phyloP scores from a whole-genome alignment of 2,329 filamentous ascomycete genomes.

The Penicillium sp. region DNA sequence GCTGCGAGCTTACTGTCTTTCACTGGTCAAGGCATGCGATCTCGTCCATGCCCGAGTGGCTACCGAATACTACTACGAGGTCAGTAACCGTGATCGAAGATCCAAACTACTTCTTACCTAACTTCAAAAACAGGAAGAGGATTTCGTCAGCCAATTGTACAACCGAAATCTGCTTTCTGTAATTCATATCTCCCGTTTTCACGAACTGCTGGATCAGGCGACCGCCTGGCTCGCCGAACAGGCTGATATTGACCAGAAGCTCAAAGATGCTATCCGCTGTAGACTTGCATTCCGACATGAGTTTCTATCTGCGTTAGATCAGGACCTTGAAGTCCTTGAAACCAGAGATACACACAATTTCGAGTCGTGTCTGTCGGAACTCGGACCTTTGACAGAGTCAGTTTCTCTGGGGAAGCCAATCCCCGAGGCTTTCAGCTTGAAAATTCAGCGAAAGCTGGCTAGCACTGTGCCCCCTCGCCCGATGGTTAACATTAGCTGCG shows the following conservation, averaged over 20 bases:
- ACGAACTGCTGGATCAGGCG: slow-evolving; percentile 57
- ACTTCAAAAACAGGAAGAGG: slow-evolving; percentile 72
- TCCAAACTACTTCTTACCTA: slow-evolving; percentile 14
- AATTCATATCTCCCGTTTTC: slow-evolving; percentile 60
- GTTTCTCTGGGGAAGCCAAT: slow-evolving; percentile 65
- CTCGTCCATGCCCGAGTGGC: slow-evolving; percentile 76
- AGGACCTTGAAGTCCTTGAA: slow-evolving; percentile 35
- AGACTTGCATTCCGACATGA: slow-evolving; percentile 67
- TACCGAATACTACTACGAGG: slow-evolving; percentile 88
- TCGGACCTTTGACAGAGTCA: slow-evolving; percentile 61
- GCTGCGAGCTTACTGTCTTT: slow-evolving; percentile 82
- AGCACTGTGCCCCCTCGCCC: slow-evolving; percentile 92
- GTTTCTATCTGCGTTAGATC: slow-evolving; percentile 44
- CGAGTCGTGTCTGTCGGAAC: slow-evolving; percentile 38
- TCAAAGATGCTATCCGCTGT: slow-evolving; percentile 59
- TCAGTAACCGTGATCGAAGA: slow-evolving; percentile 38
- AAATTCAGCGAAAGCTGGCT: slow-evolving; percentile 86
- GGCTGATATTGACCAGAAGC: slow-evolving; percentile 34
- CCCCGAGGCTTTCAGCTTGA: slow-evolving; percentile 80
- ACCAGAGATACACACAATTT: slow-evolving; percentile 33
- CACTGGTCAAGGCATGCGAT: slow-evolving; percentile 78
- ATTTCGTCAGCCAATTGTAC: slow-evolving; percentile 92
- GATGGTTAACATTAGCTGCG: slow-evolving; percentile 74
- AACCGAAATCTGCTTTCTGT: slow-evolving; percentile 72
- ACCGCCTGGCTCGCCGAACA: slow-evolving; percentile 51